Base-by-base conservation (phyloP, 352 stramenopile species). In the Pythium aristosporum region DNA sequence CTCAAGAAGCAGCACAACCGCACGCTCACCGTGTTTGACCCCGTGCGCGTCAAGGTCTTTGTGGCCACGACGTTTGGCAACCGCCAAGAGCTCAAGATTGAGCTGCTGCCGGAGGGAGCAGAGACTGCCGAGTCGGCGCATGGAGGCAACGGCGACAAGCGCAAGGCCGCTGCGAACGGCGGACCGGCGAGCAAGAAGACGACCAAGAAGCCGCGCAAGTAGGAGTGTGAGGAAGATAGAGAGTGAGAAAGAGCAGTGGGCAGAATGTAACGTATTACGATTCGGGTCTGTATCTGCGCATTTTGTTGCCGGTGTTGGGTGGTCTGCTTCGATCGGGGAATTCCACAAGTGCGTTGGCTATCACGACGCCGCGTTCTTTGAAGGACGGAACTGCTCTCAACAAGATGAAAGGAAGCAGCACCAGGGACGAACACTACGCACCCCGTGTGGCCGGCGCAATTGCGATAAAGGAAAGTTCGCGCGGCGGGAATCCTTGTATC, bases 11-110 rank as follows among this genome's bases (percentile, higher is more conserved):
- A 83, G 32, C 49, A 66, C 25, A 69, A 75, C 15, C 83, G 83
- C 28, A 75, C 48, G 23, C 72, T 94, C 36, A 80, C 89, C 62
- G 85, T 94, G n/a, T 94, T 94, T 54, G 80, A 94, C 44, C 82
- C 82, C 21, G 76, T 91, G 50, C 80, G 72, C 48, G 83, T 92
- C 58, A 91, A 91, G 59, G 85, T 94, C 7, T 92, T 87, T 63
- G 85, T 94, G 21, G 77, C 79, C 21, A 71, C 79, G 42, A 91
- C 78, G 10, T 91, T 89, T 53, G 83, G 83, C 67, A 94, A 89
- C 63, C 85, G 85, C 30, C 85, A 94, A 64, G 82, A 92, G 57
- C 77, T 94, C 37, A 92, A 91, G 74, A 91, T 94, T 65, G 85
- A 93, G 48, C 74, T 93, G 39, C 63, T 91, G 25, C 60, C 69